Percentiles rank a stretch among this genome's conserved stretches.
These are phyloP conservation scores for Daldinia grandis DNA, from an alignment of 495 filamentous ascomycete genomes.

Conservation along the genomic window DNA sequence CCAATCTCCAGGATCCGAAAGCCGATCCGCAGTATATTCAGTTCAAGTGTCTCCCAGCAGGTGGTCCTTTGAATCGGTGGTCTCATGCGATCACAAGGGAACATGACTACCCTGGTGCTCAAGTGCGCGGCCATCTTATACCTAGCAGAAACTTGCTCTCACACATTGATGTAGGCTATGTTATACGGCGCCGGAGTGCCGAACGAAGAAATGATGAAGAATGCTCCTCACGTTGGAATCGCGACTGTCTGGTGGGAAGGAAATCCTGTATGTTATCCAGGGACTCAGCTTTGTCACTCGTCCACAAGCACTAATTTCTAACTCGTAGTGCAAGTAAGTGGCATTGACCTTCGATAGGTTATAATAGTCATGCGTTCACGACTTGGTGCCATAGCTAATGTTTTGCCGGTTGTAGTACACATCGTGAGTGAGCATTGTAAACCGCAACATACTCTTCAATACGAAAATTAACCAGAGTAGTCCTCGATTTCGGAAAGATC, in stretches of 20 bases:
- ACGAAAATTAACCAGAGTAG: constrained; percentile 50
- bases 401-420: constrained; percentile 50
- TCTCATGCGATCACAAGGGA: constrained; percentile 60
- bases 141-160: neutral
- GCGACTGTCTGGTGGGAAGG: constrained; percentile 98
- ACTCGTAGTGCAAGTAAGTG: constrained; percentile 58
- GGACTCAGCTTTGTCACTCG: neutral
- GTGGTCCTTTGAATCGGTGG: constrained; percentile 58
- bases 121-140: constrained; percentile 60
- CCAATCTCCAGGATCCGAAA: constrained; percentile 44
- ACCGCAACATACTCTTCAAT: neutral
- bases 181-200: constrained; percentile 93
- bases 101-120: constrained; percentile 94
- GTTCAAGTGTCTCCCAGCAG: constrained; percentile 53
- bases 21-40: constrained; percentile 55
- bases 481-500: constrained; percentile 88
- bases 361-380: constrained; percentile 12
- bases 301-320: constrained; percentile 2
- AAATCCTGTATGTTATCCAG: constrained; percentile 66
- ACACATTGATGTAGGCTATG: constrained; percentile 74
- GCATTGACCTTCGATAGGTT: neutral
- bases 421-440: constrained; percentile 50
- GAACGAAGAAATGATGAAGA: constrained; percentile 84
- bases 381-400: neutral
- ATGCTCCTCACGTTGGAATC: constrained; percentile 85